Base-by-base conservation (phyloP, 352 stramenopile genomes). In the Halophytophthora polymorphica region DNA sequence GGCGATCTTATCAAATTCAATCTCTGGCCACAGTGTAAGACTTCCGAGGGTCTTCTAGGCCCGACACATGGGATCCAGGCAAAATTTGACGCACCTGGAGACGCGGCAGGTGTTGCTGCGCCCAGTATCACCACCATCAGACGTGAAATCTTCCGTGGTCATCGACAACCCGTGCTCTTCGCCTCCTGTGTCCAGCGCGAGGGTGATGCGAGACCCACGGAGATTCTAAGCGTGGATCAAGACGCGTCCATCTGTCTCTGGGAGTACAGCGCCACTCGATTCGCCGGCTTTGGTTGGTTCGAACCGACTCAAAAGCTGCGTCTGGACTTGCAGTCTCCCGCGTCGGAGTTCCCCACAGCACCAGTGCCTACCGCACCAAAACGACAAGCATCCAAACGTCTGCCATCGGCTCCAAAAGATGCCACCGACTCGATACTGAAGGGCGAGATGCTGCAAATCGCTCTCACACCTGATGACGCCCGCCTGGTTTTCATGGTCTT, bases 211-310 rank as follows among this genome's bases (percentile, higher is more conserved):
- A 57, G 50, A 35, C 6, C 22, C 14, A 45, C 17, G 17, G 58
- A 69, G 23, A 22, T 82, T 19, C n/a, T 82, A 13, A 85, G 69
- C 22, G 59, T 85, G 2, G 74, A 83, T 17, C 59, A 77, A 18
- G 52, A 61, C 2, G 58, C 57, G 3, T 43, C 54, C 3, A 43
- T 83, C 10, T 61, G 61, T 17, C 12, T 78, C 8, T 85, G 74
- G 74, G 53, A 58, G n/a, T 85, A 83, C 47, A 47, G 38, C 12
- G 7, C 45, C 6, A n/a, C 45, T 21, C 56, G 57, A 13, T 81
- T 81, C 33, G 58, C 63, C 5, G 71, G 71, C 0, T 77, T 71
- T 36, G 71, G 74, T 0, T 81, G 69, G 71, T 83, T 81, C 42
- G 50, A 55, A 2, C 71, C 71, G 12, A 44, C 31, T 15, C 38